These are phyloP conservation scores for Eurotiales sp. DNA, from an alignment of 2,329 filamentous ascomycete genomes.

Conservation along the genomic window DNA sequence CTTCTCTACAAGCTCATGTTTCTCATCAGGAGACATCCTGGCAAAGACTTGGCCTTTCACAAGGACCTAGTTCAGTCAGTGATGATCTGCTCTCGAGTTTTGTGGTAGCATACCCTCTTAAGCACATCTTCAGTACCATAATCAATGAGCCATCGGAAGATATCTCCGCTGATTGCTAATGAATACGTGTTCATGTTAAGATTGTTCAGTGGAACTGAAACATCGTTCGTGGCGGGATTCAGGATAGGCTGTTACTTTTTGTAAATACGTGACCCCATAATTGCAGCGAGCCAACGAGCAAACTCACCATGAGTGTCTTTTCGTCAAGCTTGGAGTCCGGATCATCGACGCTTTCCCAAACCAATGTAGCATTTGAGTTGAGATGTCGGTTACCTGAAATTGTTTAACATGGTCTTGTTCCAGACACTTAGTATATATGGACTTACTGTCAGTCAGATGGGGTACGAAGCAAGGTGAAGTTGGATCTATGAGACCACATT, in stretches of 20 bases:
- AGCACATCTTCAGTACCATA: conserved; percentile 79
- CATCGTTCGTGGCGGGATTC: conserved; percentile 66
- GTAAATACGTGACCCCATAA: background rate
- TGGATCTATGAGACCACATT: conserved; percentile 77
- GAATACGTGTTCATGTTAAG: conserved; percentile 80
- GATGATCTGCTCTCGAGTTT: background rate
- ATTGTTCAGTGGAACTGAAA: conserved; percentile 80
- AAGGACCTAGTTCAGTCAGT: conserved; percentile 62
- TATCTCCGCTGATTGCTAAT: conserved; percentile 83
- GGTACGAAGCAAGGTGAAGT: conserved; percentile 89
- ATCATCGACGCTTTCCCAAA: conserved; percentile 96
- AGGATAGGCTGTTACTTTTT: conserved; percentile 60
- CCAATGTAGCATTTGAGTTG: conserved; percentile 68
- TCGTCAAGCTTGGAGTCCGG: conserved; percentile 72
- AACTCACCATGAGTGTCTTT: conserved; percentile 64
- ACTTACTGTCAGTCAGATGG: conserved; percentile 69
- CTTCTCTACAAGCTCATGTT: conserved; percentile 95
- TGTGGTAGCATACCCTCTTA: conserved; percentile 52
- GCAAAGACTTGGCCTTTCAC: conserved; percentile 90
- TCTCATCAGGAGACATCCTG: conserved; percentile 98
- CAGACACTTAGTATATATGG: background rate
- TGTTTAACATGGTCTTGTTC: conserved; percentile 5
- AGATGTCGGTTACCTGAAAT: conserved; percentile 39
- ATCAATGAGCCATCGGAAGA: conserved; percentile 95
- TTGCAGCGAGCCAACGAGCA: no score